Evolutionary conservation across 345 rosid genomes (phyloP).

Genomic region (Angophora floribunda): DNA sequence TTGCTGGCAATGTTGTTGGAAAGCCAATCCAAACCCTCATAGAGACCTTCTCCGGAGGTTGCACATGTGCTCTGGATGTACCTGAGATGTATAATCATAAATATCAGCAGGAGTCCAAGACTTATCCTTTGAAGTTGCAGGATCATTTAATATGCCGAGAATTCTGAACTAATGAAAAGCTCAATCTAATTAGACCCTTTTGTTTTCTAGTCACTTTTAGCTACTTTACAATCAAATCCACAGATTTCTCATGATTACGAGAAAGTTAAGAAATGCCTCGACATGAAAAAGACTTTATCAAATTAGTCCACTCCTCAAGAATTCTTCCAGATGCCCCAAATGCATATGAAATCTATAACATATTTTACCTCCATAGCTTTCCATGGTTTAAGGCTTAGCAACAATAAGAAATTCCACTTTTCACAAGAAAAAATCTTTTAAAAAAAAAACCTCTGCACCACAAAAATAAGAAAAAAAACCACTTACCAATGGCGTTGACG

Average conservation of each 20-base stretch:
- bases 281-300: background rate
- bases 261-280: background rate
- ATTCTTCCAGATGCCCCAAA: background rate
- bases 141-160: background rate
- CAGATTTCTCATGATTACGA: background rate
- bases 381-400: background rate
- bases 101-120: background rate
- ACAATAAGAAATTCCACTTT: background rate
- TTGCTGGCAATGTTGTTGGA: slow-evolving; percentile 67
- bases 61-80: slow-evolving; percentile 82
- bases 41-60: slow-evolving; percentile 75
- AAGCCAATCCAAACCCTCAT: slow-evolving; percentile 80
- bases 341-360: background rate
- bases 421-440: background rate
- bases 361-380: background rate
- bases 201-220: background rate
- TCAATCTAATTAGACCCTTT: background rate
- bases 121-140: background rate
- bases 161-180: background rate
- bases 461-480: background rate
- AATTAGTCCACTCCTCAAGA: background rate
- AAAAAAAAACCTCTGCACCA: background rate
- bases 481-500: slow-evolving; percentile 85
- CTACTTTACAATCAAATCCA: background rate
- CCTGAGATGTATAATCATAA: slow-evolving; percentile 21